Percentiles rank a stretch among this genome's conserved stretches.
phyloP scores from a whole-genome alignment of 2,329 filamentous ascomycete species.

The Fusarium proliferatum region DNA sequence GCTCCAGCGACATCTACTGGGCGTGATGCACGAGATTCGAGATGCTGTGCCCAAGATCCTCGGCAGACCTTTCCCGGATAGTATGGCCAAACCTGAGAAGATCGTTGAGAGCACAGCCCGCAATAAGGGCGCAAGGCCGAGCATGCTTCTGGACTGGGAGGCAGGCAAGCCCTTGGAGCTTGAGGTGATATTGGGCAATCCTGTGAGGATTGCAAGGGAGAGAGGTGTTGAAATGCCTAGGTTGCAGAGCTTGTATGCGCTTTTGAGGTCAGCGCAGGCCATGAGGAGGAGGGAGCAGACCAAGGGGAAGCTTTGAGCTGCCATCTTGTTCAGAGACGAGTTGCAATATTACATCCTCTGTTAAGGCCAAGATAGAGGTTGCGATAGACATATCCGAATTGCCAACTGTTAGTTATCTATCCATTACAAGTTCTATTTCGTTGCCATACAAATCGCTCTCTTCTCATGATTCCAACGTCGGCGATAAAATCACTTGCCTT shows the following conservation, averaged over 20 bases:
- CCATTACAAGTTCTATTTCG: not conserved
- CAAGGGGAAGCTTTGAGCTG: slow-evolving; percentile 39
- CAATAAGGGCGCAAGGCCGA: slow-evolving; percentile 72
- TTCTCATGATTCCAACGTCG: not conserved
- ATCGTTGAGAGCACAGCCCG: slow-evolving; percentile 72
- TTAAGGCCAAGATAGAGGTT: not conserved
- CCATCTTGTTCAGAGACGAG: not conserved
- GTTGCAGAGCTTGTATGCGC: slow-evolving; percentile 74
- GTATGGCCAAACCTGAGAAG: slow-evolving; percentile 69
- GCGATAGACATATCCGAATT: not conserved
- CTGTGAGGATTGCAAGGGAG: slow-evolving; percentile 71
- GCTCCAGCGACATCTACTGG: slow-evolving; percentile 69
- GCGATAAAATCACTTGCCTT: not conserved
- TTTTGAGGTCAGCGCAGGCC: slow-evolving; percentile 71
- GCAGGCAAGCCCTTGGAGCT: slow-evolving; percentile 73
- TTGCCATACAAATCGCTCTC: not conserved
- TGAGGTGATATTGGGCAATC: slow-evolving; percentile 79
- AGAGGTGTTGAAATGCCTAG: slow-evolving; percentile 73
- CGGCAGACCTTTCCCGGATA: slow-evolving; percentile 67
- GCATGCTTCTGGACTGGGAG: slow-evolving; percentile 79
- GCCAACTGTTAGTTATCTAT: not conserved
- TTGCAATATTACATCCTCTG: not conserved
- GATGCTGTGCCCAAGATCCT: slow-evolving; percentile 71
- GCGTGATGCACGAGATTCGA: slow-evolving; percentile 77
- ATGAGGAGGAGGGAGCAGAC: slow-evolving; percentile 59